phyloP scores from a whole-genome alignment of 306 rosid genomes.

The Astragalus membranaceus region DNA sequence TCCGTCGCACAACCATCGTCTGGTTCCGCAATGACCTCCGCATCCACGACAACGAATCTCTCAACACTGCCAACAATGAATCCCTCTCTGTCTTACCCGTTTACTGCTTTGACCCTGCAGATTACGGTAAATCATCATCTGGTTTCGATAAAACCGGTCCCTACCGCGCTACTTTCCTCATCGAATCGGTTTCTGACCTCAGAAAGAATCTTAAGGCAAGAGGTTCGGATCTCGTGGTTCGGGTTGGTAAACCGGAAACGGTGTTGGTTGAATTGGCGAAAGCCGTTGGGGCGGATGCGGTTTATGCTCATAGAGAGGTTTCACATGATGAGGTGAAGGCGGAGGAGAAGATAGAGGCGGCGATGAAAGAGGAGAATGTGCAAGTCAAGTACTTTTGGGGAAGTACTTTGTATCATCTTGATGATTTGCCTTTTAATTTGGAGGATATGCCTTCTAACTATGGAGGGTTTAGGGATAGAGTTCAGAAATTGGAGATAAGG shows the following conservation, averaged over 20 bases:
- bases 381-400: conserved; percentile 96
- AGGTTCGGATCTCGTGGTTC: conserved; percentile 84
- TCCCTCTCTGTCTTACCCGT: conserved; percentile 81
- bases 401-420: conserved; percentile 75
- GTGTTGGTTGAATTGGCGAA: conserved; percentile 74
- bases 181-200: conserved; percentile 73
- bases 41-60: conserved; percentile 74
- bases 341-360: conserved; percentile 69
- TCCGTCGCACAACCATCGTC: conserved; percentile 74
- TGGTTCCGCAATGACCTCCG: conserved; percentile 97
- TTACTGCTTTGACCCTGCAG: conserved; percentile 87
- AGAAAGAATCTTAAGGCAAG: conserved; percentile 62
- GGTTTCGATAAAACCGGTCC: conserved; percentile 92
- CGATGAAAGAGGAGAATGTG: conserved; percentile 78
- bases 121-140: conserved; percentile 75
- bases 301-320: conserved; percentile 73
- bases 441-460: conserved; percentile 87
- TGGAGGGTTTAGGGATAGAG: conserved; percentile 75
- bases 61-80: conserved; percentile 67
- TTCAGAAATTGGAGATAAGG: conserved; percentile 69
- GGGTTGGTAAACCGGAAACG: conserved; percentile 80
- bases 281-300: conserved; percentile 76
- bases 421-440: conserved; percentile 77
- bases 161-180: conserved; percentile 60
- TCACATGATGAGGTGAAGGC: conserved; percentile 75